These are phyloP conservation scores for Suillus variegatus DNA, from an alignment of 768 basidiomycete species.

Conservation along the genomic window DNA sequence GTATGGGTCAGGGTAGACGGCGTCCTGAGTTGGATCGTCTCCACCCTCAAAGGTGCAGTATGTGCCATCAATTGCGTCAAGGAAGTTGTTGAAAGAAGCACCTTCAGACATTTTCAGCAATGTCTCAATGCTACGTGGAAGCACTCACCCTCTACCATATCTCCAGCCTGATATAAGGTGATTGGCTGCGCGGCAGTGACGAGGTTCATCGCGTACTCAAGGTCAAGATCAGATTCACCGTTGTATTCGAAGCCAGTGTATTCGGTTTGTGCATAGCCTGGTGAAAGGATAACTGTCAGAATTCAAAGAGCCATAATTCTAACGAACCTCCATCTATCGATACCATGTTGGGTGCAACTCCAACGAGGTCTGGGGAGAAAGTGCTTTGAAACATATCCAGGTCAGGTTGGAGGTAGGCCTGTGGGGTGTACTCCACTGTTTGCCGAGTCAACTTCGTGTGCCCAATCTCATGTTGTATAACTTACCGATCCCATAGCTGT, in stretches of 20 bases:
- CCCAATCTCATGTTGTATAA: not conserved
- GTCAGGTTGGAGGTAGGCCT: constrained; percentile 43
- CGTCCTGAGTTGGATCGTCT: constrained; percentile 32
- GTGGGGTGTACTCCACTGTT: constrained; percentile 45
- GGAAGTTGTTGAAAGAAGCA: constrained; percentile 36
- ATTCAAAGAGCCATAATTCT: constrained; percentile 1
- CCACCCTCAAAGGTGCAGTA: constrained; percentile 40
- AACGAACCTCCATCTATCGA: constrained; percentile 1
- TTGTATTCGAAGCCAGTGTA: constrained; percentile 44
- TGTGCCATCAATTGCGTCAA: constrained; percentile 36
- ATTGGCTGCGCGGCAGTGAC: constrained; percentile 39
- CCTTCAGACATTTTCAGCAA: constrained; percentile 8
- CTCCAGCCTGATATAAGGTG: constrained; percentile 46
- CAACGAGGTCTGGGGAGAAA: constrained; percentile 42
- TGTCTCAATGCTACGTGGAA: not conserved
- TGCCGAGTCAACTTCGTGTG: not conserved
- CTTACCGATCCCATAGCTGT: constrained; percentile 41
- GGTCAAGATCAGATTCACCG: constrained; percentile 58
- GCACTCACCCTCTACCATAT: constrained; percentile 39
- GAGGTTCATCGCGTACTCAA: constrained; percentile 54
- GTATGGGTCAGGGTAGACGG: constrained; percentile 25
- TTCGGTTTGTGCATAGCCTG: constrained; percentile 46
- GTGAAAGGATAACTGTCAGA: not conserved
- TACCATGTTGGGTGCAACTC: constrained; percentile 39
- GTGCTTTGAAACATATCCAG: constrained; percentile 44